Base-by-base conservation (phyloP, 495 filamentous ascomycete genomes). In the Trichoderma reesei region DNA sequence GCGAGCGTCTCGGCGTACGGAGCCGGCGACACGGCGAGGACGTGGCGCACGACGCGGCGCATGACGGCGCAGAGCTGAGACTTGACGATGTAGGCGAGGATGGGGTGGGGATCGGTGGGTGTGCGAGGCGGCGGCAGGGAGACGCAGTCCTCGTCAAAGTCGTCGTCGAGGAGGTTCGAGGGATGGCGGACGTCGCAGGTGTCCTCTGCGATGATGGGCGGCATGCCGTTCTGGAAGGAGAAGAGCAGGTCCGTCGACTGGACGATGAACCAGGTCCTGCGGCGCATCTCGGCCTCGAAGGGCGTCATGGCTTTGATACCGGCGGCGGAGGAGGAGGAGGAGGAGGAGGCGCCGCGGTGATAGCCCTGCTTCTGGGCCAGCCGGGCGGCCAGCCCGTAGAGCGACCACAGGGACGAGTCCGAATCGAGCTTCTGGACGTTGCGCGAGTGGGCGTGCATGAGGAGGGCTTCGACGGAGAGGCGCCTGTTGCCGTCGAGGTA, bases 211-310 rank as follows among this genome's bases (percentile, higher is more conserved):
- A 81, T 73, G 41, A 78, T 74, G 1, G 74, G 71, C 9, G 81
- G 82, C 66, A 83, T 70, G 13, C 81, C 81, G 64, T 78, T 71
- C 62, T 83, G 80, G 51, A 81, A 80, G 51, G 72, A 74, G 62
- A 75, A 71, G n/a, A 78, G 63, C n/a, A 81, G 67, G 65, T 85
- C 83, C 59, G 81, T 73, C 36, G 77, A 73, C 20, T 76, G 64
- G 9, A 85, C 73, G 18, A 75, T 69, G 62, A 77, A 70, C 78
- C 82, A 84, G 1, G 78, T 68, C 11, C 83, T 73, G 14, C 83
- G 73, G 41, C 83, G 75, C 65, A 83, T 79, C 67, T 85, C 83
- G 11, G 72, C 80, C 51, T 78, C 72, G 64, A 81, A 81, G 1
- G 76, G 70, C 0, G 83, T 82, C 16, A 86, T 78, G 5, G 59